A percentile compares a stretch with the other conserved stretches of the same genome.
Evolutionary conservation across 139 green algal species (phyloP).

Genomic region (Yamagishiella unicocca): DNA sequence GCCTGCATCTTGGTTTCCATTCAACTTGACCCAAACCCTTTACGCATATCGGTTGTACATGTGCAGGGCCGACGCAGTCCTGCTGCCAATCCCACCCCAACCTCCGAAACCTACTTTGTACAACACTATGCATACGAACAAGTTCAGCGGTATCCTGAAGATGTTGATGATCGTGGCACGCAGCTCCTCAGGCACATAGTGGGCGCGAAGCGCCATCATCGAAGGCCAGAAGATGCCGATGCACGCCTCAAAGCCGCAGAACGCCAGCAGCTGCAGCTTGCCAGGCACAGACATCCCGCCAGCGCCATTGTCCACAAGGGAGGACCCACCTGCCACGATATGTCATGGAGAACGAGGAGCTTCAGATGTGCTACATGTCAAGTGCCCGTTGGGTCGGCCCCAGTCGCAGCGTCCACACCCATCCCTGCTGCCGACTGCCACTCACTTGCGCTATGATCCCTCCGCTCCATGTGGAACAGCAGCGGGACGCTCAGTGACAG

Average conservation of each 20-base stretch:
- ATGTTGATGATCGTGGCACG: constrained; percentile 98
- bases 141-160: constrained; percentile 97
- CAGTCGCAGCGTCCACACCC: too few species aligned
- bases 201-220: constrained; percentile 96
- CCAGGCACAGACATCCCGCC: constrained; percentile 74
- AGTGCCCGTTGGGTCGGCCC: too few species aligned
- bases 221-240: constrained; percentile 97
- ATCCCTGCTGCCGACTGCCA: not conserved
- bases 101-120: constrained; percentile 68
- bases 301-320: constrained; percentile 38
- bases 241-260: constrained; percentile 92
- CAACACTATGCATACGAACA: constrained; percentile 93
- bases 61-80: too few species aligned
- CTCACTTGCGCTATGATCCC: not conserved
- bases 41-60: too few species aligned
- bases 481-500: constrained; percentile 74
- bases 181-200: constrained; percentile 95
- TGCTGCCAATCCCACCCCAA: not conserved
- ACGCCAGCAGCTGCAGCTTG: constrained; percentile 89
- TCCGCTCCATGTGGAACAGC: constrained; percentile 55
- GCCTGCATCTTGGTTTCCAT: too few species aligned
- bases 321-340: constrained; percentile 37
- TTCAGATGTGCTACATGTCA: too few species aligned
- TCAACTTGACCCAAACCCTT: too few species aligned
- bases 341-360: too few species aligned